Evolutionary conservation across 495 filamentous ascomycete species (phyloP).

Genomic region (Niebla homalea): DNA sequence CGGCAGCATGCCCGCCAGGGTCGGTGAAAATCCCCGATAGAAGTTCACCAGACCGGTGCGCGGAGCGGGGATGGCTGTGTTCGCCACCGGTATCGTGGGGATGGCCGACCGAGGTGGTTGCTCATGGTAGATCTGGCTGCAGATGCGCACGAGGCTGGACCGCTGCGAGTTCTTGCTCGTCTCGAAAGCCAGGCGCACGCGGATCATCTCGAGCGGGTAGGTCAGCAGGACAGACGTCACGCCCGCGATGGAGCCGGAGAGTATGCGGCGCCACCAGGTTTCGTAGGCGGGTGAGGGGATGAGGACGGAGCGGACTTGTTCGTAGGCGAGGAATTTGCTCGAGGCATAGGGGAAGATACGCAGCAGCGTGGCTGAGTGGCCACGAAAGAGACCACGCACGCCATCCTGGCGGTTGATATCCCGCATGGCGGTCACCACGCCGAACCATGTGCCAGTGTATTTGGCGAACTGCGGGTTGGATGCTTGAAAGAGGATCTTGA

Average conservation of each 20-base stretch:
- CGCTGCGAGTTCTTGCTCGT: constrained; percentile 51
- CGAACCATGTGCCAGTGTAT: constrained; percentile 78
- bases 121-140: constrained; percentile 74
- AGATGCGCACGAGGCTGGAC: constrained; percentile 56
- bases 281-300: constrained; percentile 62
- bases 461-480: constrained; percentile 86
- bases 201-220: constrained; percentile 83
- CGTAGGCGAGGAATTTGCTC: constrained; percentile 95
- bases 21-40: constrained; percentile 86
- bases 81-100: constrained; percentile 12
- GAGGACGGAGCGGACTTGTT: constrained; percentile 70
- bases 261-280: constrained; percentile 61
- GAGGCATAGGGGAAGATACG: constrained; percentile 95
- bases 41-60: constrained; percentile 71
- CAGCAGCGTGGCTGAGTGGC: constrained; percentile 85
- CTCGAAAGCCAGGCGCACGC: constrained; percentile 89
- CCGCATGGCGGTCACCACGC: constrained; percentile 59
- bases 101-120: constrained; percentile 23
- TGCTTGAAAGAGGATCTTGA: constrained; percentile 97
- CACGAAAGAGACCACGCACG: constrained; percentile 64
- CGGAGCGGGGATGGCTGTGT: constrained; percentile 30
- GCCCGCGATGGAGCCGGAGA: constrained; percentile 71
- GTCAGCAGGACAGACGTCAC: constrained; percentile 87
- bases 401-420: constrained; percentile 74
- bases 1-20: constrained; percentile 83